phyloP scores from a whole-genome alignment of 768 basidiomycete genomes.

The Boletales sp. region DNA sequence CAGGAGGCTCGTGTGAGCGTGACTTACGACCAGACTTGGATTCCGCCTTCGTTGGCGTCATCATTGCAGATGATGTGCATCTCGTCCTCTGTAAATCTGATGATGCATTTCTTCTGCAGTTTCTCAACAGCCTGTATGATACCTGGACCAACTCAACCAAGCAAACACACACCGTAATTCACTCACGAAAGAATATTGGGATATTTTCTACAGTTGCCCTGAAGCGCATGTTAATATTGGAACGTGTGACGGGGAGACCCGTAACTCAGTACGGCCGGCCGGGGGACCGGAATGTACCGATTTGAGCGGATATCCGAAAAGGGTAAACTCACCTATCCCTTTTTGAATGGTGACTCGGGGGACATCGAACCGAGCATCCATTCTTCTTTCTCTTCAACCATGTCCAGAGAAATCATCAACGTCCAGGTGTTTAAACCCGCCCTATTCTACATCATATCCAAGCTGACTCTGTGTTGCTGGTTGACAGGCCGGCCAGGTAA shows the following conservation, averaged over 20 bases:
- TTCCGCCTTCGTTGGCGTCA: slow-evolving; percentile 76
- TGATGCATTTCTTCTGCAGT: slow-evolving; percentile 78
- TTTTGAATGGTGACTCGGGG: slow-evolving; percentile 8
- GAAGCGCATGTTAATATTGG: slow-evolving; percentile 49
- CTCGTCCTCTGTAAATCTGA: slow-evolving; percentile 69
- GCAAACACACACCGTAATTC: not conserved
- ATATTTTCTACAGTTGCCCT: slow-evolving; percentile 58
- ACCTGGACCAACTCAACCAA: slow-evolving; percentile 36
- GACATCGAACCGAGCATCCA: slow-evolving; percentile 2
- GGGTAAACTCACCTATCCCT: slow-evolving; percentile 10
- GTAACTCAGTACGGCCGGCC: too few relatives aligned
- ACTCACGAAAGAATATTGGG: slow-evolving; percentile 50
- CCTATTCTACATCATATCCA: not conserved
- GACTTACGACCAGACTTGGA: slow-evolving; percentile 81
- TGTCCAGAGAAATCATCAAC: slow-evolving; percentile 82
- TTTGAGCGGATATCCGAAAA: slow-evolving; percentile 8
- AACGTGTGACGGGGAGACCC: too few relatives aligned
- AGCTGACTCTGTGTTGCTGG: slow-evolving; percentile 7
- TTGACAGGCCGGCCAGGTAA: slow-evolving; percentile 67
- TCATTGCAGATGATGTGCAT: slow-evolving; percentile 84
- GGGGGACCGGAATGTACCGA: too few relatives aligned
- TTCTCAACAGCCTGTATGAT: slow-evolving; percentile 82
- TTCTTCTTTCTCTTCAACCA: slow-evolving; percentile 29
- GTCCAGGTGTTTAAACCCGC: slow-evolving; percentile 50
- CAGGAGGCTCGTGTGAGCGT: slow-evolving; percentile 22